A percentile compares a stretch with the other conserved stretches of the same genome.
Conservation (phyloP, 1,139 yeast species). For the Saccharomyces hybrid region DNA sequence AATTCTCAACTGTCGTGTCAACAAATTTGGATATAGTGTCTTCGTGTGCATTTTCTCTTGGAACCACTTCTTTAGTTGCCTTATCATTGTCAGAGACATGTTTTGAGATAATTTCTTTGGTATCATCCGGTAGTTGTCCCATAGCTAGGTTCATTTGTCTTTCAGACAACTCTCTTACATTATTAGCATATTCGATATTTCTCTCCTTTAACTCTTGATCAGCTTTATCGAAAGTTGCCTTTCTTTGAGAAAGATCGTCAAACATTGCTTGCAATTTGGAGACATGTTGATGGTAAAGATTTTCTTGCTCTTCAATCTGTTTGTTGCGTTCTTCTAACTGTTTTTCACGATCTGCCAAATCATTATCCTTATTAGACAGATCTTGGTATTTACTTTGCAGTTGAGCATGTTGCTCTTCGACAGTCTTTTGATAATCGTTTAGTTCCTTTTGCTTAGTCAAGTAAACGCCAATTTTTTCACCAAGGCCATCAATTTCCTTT, state of each 20-base stretch:
- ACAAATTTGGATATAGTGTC: slow-evolving; percentile 22
- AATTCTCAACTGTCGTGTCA: slow-evolving; percentile 21
- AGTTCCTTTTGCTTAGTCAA: slow-evolving; percentile 33
- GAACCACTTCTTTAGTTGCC: not conserved
- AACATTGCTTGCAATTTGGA: slow-evolving; percentile 30
- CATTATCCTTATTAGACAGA: slow-evolving; percentile 17
- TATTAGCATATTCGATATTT: slow-evolving; percentile 34
- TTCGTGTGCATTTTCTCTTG: slow-evolving; percentile 7
- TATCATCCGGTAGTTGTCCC: slow-evolving; percentile 30
- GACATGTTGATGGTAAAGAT: slow-evolving; percentile 33
- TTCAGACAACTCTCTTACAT: slow-evolving; percentile 33
- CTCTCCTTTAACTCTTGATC: slow-evolving; percentile 34
- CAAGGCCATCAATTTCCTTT: slow-evolving; percentile 42
- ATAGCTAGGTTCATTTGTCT: slow-evolving; percentile 31
- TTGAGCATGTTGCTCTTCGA: slow-evolving; percentile 34
- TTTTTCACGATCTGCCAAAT: slow-evolving; percentile 27
- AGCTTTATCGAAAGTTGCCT: slow-evolving; percentile 32
- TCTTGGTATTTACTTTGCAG: slow-evolving; percentile 33
- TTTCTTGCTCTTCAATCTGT: slow-evolving; percentile 32
- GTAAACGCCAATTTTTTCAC: slow-evolving; percentile 24
- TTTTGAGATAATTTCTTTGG: slow-evolving; percentile 30
- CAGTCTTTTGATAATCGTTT: slow-evolving; percentile 33
- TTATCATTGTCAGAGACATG: slow-evolving; percentile 3
- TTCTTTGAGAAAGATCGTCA: slow-evolving; percentile 31
- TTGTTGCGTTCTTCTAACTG: slow-evolving; percentile 30